phyloP scores from a whole-genome alignment of 345 rosid genomes.

The Ceriops decandra region DNA sequence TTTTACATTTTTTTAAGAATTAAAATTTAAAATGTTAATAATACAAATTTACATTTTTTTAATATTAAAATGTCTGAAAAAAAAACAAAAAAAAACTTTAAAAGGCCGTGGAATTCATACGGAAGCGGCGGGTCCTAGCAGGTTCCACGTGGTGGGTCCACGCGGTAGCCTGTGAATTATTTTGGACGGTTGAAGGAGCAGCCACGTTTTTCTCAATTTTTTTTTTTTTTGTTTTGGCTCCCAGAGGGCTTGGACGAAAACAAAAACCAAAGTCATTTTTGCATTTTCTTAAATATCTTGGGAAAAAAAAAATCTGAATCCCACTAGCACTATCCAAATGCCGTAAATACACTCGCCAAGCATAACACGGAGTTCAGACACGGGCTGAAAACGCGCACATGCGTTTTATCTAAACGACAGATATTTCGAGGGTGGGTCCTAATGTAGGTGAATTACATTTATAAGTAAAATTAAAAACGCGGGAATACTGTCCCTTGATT shows the following conservation, averaged over 20 bases:
- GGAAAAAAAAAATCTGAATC: neutral
- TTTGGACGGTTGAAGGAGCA: conserved; percentile 17
- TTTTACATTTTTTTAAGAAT: too few relatives aligned
- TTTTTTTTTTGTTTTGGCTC: too few relatives aligned
- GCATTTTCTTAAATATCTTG: too few relatives aligned
- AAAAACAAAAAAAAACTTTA: too few relatives aligned
- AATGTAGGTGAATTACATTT: neutral
- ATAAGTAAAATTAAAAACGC: too few relatives aligned
- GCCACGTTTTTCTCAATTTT: conserved; percentile 13
- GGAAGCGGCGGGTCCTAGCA: too few relatives aligned
- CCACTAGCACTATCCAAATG: neutral
- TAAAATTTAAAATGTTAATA: too few relatives aligned
- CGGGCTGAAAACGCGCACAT: conserved; percentile 9
- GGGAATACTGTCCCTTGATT: too few relatives aligned
- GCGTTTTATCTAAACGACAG: conserved; percentile 11
- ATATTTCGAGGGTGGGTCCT: conserved; percentile 12
- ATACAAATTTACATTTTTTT: too few relatives aligned
- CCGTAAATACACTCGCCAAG: neutral
- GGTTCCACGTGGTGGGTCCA: neutral
- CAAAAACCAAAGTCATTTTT: too few relatives aligned
- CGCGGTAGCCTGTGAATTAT: conserved; percentile 12
- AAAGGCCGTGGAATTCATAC: too few relatives aligned
- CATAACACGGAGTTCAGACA: conserved; percentile 11
- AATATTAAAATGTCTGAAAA: too few relatives aligned
- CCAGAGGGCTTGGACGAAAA: neutral